phyloP scores from a whole-genome alignment of 2,329 filamentous ascomycete genomes.

The Colletotrichum musicola region DNA sequence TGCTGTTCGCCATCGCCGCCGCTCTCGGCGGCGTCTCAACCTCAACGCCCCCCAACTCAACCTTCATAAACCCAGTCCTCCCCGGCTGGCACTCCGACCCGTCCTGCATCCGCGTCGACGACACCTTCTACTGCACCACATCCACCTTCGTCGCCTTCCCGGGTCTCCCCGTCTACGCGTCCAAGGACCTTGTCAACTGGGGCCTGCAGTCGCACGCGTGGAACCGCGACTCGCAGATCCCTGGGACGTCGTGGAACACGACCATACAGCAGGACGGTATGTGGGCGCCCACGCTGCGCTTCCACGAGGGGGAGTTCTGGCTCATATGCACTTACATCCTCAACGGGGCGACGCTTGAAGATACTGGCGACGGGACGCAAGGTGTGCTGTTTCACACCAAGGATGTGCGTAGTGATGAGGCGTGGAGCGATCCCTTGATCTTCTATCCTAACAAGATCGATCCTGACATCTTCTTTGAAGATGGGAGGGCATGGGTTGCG shows the following conservation, averaged over 20 bases:
- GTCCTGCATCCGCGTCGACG: conserved; percentile 55
- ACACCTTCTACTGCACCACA: conserved; percentile 62
- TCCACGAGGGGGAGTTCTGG: conserved; percentile 58
- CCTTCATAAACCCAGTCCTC: conserved; percentile 57
- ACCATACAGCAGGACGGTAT: conserved; percentile 48
- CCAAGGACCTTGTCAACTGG: conserved; percentile 64
- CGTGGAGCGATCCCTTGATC: conserved; percentile 42
- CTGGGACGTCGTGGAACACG: conserved; percentile 33
- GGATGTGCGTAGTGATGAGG: conserved; percentile 39
- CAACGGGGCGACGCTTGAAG: not conserved
- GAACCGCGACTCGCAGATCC: conserved; percentile 54
- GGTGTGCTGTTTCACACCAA: conserved; percentile 34
- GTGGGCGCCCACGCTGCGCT: conserved; percentile 61
- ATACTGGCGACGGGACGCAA: not conserved
- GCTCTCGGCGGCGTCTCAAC: not conserved
- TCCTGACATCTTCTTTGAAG: conserved; percentile 64
- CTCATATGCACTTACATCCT: conserved; percentile 40
- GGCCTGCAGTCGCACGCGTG: conserved; percentile 55
- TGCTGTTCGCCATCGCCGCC: not conserved
- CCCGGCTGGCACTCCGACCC: conserved; percentile 65
- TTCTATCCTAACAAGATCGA: conserved; percentile 55
- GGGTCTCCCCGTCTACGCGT: conserved; percentile 64
- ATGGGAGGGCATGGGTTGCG: conserved; percentile 53
- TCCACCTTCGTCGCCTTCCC: conserved; percentile 67
- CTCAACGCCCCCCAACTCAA: not conserved